Evolutionary conservation across 805 yeast species (phyloP).

Genomic region (Yamadazyma insecticola): DNA sequence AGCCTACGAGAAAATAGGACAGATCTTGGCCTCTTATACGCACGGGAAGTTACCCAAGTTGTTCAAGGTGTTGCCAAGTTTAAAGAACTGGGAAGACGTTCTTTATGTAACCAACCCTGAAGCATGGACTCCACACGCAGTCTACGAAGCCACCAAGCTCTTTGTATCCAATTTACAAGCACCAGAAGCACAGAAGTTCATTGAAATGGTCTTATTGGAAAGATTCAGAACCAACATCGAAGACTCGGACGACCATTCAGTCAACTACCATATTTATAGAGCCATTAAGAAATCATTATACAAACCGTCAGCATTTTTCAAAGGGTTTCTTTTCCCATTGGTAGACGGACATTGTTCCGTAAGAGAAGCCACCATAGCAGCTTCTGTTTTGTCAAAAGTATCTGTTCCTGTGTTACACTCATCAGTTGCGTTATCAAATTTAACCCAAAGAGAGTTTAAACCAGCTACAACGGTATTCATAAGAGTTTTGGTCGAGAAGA

Average conservation of each 20-base stretch:
- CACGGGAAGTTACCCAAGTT: slow-evolving; percentile 97
- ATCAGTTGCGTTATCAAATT: slow-evolving; percentile 86
- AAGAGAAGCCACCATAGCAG: slow-evolving; percentile 92
- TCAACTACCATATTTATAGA: slow-evolving; percentile 90
- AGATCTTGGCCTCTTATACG: slow-evolving; percentile 78
- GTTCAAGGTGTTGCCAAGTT: slow-evolving; percentile 89
- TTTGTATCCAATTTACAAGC: slow-evolving; percentile 89
- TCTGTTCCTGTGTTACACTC: slow-evolving; percentile 95
- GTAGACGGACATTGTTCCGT: slow-evolving; percentile 85
- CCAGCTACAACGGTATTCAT: slow-evolving; percentile 91
- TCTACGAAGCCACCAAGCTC: slow-evolving; percentile 89
- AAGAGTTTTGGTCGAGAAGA: slow-evolving; percentile 84
- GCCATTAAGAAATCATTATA: slow-evolving; percentile 88
- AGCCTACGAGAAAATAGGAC: slow-evolving; percentile 90
- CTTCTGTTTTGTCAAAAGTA: slow-evolving; percentile 82
- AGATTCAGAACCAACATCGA: slow-evolving; percentile 70
- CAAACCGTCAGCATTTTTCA: slow-evolving; percentile 97
- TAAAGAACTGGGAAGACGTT: slow-evolving; percentile 94
- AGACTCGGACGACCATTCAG: slow-evolving; percentile 66
- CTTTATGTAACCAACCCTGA: slow-evolving; percentile 90
- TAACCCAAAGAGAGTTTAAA: slow-evolving; percentile 72
- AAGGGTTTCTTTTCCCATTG: slow-evolving; percentile 90
- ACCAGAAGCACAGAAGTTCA: slow-evolving; percentile 81
- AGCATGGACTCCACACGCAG: slow-evolving; percentile 91
- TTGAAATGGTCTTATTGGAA: slow-evolving; percentile 62